Conservation (phyloP, 352 stramenopile genomes). For the Pythium graminicola region DNA sequence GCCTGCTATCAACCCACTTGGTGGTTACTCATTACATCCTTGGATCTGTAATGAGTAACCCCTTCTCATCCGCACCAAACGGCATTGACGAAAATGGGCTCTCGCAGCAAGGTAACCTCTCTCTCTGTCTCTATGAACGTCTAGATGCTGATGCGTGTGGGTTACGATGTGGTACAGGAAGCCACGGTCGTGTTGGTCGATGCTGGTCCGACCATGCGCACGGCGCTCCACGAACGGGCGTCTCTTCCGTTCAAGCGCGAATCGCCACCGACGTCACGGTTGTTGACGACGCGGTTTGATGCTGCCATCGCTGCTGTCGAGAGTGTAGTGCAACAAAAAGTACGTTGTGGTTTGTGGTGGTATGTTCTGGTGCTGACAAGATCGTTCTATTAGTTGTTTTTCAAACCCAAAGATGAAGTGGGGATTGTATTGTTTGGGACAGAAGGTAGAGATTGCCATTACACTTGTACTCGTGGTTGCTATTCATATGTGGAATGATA, state of each 20-base stretch:
- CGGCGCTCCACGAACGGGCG: conserved; percentile 39
- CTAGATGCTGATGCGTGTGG: not conserved
- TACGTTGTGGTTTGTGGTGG: conserved; percentile 1
- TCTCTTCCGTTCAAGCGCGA: conserved; percentile 15
- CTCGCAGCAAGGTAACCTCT: conserved; percentile 20
- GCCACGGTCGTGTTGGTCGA: conserved; percentile 63
- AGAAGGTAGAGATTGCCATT: conserved; percentile 31
- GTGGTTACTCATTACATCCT: no score
- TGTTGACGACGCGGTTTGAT: conserved; percentile 46
- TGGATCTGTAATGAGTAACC: not conserved
- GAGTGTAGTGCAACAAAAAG: conserved; percentile 66
- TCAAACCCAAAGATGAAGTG: conserved; percentile 74
- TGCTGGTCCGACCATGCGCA: conserved; percentile 54
- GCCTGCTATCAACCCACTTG: conserved; percentile 3
- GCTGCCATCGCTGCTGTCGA: conserved; percentile 53
- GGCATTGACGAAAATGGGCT: conserved; percentile 13
- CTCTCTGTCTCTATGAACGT: no score
- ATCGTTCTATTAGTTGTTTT: conserved; percentile 43
- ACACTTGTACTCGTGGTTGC: no score
- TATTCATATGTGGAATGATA: no score
- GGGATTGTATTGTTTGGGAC: conserved; percentile 74
- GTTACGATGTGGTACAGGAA: conserved; percentile 39
- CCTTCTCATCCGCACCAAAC: not conserved
- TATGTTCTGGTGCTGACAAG: not conserved
- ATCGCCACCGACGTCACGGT: not conserved